Conservation (phyloP, 176 grass and related monocot species). For the Eragrostis curvula region DNA sequence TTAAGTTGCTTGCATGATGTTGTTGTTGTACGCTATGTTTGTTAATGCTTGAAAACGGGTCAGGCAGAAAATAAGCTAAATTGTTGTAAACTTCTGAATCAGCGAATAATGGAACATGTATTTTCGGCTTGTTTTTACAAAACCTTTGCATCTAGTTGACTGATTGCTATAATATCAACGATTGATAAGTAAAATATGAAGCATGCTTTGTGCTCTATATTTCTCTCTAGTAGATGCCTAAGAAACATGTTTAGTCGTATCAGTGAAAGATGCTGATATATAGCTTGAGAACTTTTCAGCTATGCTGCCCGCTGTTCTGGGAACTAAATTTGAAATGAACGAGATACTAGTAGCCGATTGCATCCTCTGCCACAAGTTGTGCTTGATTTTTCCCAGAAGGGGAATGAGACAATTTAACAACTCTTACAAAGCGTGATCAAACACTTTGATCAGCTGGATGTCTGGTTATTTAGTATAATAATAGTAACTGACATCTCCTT, state of each 20-base stretch:
- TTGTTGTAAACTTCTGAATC: not conserved
- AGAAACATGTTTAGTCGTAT: not conserved
- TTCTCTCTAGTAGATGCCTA: too few relatives aligned
- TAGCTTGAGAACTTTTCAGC: not conserved
- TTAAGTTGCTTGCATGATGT: not conserved
- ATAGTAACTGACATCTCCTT: not conserved
- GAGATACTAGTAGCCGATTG: not conserved
- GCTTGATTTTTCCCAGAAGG: not conserved
- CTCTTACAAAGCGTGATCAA: not conserved
- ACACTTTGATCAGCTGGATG: not conserved
- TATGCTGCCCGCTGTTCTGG: too few relatives aligned
- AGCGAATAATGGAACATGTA: not conserved
- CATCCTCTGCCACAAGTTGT: not conserved
- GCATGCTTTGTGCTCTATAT: too few relatives aligned
- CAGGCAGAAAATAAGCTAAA: too few relatives aligned
- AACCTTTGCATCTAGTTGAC: not conserved
- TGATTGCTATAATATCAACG: not conserved
- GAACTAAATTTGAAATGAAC: not conserved
- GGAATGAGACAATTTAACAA: not conserved
- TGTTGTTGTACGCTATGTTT: constrained; percentile 18
- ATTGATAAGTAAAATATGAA: not conserved
- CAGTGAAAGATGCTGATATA: not conserved
- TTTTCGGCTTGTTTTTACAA: not conserved
- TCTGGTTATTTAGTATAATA: constrained; percentile 33
- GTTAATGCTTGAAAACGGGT: not conserved